Evolutionary conservation across 257 asterid species (phyloP).

Genomic region (Solanum lycopersicoides): DNA sequence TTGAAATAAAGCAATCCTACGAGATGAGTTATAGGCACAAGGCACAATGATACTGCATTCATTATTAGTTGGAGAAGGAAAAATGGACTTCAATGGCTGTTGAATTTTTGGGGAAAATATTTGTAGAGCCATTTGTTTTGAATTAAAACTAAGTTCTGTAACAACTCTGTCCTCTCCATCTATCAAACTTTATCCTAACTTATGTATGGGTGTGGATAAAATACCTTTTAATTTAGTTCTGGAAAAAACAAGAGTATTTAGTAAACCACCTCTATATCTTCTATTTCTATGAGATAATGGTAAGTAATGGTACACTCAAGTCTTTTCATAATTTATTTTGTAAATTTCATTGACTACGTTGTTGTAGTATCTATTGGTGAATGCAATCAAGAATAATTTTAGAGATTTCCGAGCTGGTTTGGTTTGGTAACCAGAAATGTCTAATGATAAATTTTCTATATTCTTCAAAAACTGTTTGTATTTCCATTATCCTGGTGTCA

Average conservation of each 20-base stretch:
- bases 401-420: background rate
- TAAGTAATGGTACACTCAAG: too few relatives aligned
- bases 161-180: background rate
- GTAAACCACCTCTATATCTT: background rate
- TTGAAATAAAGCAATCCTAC: constrained; percentile 35
- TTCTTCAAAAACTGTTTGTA: too few relatives aligned
- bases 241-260: background rate
- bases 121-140: background rate
- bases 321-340: too few relatives aligned
- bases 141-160: background rate
- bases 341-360: too few relatives aligned
- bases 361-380: background rate
- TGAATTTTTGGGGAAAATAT: background rate
- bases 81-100: background rate
- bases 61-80: background rate
- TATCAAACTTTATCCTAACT: background rate
- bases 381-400: background rate
- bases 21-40: constrained; percentile 24
- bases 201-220: background rate
- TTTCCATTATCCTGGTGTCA: too few relatives aligned
- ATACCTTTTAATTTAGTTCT: background rate
- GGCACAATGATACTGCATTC: background rate
- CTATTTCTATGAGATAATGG: too few relatives aligned
- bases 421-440: too few relatives aligned
- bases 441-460: background rate